Evolutionary conservation across 805 yeast species (phyloP), one percentile per base, ranked within the genome.

Genomic region (Candida takata): DNA sequence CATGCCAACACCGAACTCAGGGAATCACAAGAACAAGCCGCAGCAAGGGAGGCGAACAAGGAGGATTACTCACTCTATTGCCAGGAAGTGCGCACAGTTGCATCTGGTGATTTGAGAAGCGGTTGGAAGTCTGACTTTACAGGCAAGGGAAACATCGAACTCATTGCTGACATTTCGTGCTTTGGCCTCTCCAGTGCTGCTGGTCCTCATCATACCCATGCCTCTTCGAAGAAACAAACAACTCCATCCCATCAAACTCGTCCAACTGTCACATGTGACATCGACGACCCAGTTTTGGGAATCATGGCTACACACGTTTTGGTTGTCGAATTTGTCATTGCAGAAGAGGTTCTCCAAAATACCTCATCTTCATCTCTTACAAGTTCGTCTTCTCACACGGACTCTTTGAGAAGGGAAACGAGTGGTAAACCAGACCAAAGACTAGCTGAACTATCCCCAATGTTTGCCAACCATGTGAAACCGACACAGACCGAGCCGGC

Each of bases 41-140:
- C 54, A n/a, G 54, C 48, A 35, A 56, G 54, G 29, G 59, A 54
- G 31, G 36, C 49, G 15, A 49, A 57, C 24, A 49, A 57, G 25
- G 42, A 40, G 6, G 66, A 61, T 13, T 54, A 60, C n/a, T 61
- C 64, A 4, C 41, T 83, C 11, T 81, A 71, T 47, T 57, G 77
- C 10, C 94, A 87, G 55, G 95, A 88, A 51, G 70, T 72, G 7
- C 69, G 88, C 21, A 74, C 84, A 5, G 64, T 92, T 8, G 72
- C 80, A 10, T 72, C 77, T 36, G 96, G 96, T 9, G 95, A 84
- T 42, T 60, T 86, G 52, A 84, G 83, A 53, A 68, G 73, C 21
- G 99, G 99, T 4, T 92, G 99, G 99, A 92, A 92, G 57, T 77
- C 92, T 1, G 98, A 92, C 58, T 88, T 81, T 54, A 60, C 77